Evolutionary conservation across 805 yeast genomes (phyloP), one percentile per base, ranked within the genome.

Genomic region (Yarrowia sp.): DNA sequence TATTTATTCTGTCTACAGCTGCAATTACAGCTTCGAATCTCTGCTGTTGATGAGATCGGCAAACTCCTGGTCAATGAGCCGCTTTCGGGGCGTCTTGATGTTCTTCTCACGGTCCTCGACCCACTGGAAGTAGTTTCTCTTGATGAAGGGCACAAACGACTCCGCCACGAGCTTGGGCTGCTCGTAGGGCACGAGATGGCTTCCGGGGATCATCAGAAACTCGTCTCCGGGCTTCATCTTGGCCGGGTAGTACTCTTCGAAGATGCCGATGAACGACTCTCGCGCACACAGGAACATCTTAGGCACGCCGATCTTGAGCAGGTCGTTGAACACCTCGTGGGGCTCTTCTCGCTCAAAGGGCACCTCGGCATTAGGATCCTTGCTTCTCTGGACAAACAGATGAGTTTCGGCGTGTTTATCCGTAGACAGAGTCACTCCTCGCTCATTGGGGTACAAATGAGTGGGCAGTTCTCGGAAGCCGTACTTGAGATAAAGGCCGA

Each of bases 391-490:
- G 13, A 58, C 56, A 52, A 67, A 71, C 40, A 63, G 38, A 34
- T 43, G 52, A 6, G 69, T 64, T 49, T 72, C 73, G 14, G 71
- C 70, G n/a, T 64, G 60, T 43, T 49, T 63, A 5, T 70, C 67
- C 6, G 74, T 72, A 5, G 70, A 63, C 38, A 71, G 63, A 2
- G 72, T 69, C 19, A 71, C 68, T 24, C 70, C 72, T 15, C 47
- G 55, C 36, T 69, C 53, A 42, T 61, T 60, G 30, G 70, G 70
- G 30, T 67, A 65, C 13, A 49, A 12, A 4, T 15, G 46, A 1
- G 70, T 69, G 9, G 72, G 73, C 2, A 70, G 63, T 8, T 58
- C 36, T 44, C 72, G 44, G 42, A 71, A 53, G 1, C 70, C 71
- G 52, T 61, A 61, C 52, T 66, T 33, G 34, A 71, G 49, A 39